A percentile compares a stretch with the other conserved stretches of the same genome.
These are phyloP conservation scores for Ploettnerulaceae sp. DNA, from an alignment of 2,329 filamentous ascomycete genomes.

Conservation along the genomic window DNA sequence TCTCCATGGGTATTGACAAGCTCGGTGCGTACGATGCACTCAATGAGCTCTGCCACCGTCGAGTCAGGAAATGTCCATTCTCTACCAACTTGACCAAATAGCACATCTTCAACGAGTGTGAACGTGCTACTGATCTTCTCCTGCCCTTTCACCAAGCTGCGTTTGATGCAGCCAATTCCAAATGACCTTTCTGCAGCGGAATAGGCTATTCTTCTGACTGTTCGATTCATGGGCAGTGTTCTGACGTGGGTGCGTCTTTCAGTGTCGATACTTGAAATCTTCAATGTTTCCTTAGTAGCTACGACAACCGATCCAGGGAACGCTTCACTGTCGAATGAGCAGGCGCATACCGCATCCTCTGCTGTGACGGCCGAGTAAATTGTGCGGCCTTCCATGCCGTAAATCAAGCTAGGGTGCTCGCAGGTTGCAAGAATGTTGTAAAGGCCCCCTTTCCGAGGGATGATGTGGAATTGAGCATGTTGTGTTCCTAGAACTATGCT, in stretches of 20 bases:
- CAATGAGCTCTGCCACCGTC: slow-evolving; percentile 64
- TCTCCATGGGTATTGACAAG: slow-evolving; percentile 54
- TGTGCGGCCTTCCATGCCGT: slow-evolving; percentile 79
- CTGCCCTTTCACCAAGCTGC: slow-evolving; percentile 63
- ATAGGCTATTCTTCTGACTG: slow-evolving; percentile 82
- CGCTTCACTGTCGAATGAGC: slow-evolving; percentile 73
- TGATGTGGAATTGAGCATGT: slow-evolving; percentile 72
- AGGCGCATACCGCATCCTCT: slow-evolving; percentile 76
- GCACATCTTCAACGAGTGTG: slow-evolving; percentile 82
- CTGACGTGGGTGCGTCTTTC: slow-evolving; percentile 86
- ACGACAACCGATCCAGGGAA: slow-evolving; percentile 79
- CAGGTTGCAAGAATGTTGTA: slow-evolving; percentile 89
- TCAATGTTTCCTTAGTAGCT: slow-evolving; percentile 70
- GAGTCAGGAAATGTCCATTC: slow-evolving; percentile 58
- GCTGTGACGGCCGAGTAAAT: slow-evolving; percentile 93
- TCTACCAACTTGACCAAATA: slow-evolving; percentile 72
- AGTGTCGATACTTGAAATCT: slow-evolving; percentile 75
- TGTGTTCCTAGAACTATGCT: slow-evolving; percentile 81
- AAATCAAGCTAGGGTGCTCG: slow-evolving; percentile 90
- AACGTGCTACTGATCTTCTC: slow-evolving; percentile 79
- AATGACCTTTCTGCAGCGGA: slow-evolving; percentile 75
- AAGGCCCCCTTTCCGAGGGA: slow-evolving; percentile 63
- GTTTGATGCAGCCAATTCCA: slow-evolving; percentile 78
- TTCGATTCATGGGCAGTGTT: slow-evolving; percentile 71
- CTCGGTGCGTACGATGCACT: slow-evolving; percentile 75